Percentiles rank a stretch among this genome's conserved stretches.
Conservation (phyloP, 2,329 filamentous ascomycete species). For the Aureobasidium musti region DNA sequence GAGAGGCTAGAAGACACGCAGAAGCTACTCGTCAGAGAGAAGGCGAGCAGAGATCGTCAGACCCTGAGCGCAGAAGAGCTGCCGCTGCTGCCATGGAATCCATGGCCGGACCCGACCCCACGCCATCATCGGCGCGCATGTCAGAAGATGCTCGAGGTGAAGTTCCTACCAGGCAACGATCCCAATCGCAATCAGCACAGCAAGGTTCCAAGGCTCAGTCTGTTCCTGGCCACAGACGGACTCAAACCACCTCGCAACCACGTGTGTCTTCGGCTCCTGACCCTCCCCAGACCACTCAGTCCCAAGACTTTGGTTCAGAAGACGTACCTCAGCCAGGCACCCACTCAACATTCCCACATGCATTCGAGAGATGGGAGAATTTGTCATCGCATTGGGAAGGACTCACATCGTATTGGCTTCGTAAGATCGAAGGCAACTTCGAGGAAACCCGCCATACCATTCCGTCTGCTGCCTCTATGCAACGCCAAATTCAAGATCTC, state of each 20-base stretch:
- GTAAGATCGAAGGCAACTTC: conserved; percentile 84
- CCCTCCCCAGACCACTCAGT: background rate
- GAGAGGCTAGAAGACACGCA: conserved; percentile 71
- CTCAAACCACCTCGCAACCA: conserved; percentile 14
- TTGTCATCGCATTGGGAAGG: conserved; percentile 98
- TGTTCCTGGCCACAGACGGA: background rate
- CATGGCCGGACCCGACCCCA: background rate
- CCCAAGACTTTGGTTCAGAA: conserved; percentile 2
- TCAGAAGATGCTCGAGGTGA: background rate
- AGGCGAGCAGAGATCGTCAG: conserved; percentile 42
- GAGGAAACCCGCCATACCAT: conserved; percentile 75
- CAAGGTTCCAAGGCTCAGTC: background rate
- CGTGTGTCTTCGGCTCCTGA: conserved; percentile 30
- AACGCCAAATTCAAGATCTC: conserved; percentile 93
- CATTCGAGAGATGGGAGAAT: conserved; percentile 96
- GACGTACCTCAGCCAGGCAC: conserved; percentile 30
- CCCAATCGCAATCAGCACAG: background rate
- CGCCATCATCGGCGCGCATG: background rate
- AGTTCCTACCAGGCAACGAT: background rate
- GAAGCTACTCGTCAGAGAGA: conserved; percentile 42
- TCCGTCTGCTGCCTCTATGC: conserved; percentile 82
- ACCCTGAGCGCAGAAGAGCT: conserved; percentile 44
- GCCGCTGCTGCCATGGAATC: conserved; percentile 11
- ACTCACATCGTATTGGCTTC: conserved; percentile 95
- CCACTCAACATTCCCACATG: conserved; percentile 80